Conservation (phyloP, 257 asterid genomes). For the Vinca minor region DNA sequence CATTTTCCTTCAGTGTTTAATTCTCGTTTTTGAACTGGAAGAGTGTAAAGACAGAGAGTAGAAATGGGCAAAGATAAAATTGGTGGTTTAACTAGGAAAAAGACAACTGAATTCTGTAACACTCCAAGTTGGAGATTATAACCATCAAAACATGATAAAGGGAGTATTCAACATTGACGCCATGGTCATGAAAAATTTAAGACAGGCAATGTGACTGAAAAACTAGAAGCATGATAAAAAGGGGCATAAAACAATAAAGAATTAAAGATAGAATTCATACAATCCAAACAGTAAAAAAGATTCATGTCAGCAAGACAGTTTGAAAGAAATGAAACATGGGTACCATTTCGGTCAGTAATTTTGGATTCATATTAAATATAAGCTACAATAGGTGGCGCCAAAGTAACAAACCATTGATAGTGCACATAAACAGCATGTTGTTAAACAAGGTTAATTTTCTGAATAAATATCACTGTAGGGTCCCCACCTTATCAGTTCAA, state of each 20-base stretch:
- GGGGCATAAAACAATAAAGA: too few species aligned
- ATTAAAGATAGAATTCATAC: too few species aligned
- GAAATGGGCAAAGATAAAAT: neutral
- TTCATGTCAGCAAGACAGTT: neutral
- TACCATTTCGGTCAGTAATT: neutral
- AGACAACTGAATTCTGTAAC: too few species aligned
- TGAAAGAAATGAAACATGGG: neutral
- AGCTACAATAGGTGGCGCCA: neutral
- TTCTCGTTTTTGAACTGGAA: too few species aligned
- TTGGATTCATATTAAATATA: neutral
- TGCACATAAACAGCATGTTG: neutral
- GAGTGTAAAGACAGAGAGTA: too few species aligned
- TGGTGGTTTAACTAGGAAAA: neutral
- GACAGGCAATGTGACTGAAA: neutral
- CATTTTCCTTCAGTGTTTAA: too few species aligned
- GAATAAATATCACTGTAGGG: too few species aligned
- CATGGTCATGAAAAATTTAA: neutral
- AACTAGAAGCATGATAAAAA: neutral
- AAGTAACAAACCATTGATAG: neutral
- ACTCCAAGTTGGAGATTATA: too few species aligned
- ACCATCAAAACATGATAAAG: neutral
- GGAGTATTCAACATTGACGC: neutral
- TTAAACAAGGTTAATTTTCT: neutral
- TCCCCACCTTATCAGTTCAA: too few species aligned
- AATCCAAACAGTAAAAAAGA: neutral